Evolutionary conservation across 2,329 filamentous ascomycete genomes (phyloP).

Genomic region (Penicillium sp.): DNA sequence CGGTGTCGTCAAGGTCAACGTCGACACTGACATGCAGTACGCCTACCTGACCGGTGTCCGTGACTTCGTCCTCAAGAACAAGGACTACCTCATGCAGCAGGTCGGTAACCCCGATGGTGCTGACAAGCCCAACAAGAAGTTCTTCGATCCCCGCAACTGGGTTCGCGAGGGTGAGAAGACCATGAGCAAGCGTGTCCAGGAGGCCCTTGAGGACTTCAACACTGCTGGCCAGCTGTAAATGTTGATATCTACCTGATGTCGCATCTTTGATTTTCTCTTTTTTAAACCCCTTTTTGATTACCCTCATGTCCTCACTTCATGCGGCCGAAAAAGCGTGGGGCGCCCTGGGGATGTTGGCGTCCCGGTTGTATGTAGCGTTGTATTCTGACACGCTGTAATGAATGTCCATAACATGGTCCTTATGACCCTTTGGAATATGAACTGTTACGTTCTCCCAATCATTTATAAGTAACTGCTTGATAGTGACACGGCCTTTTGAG

Average conservation of each 20-base stretch:
- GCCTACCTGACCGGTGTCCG: slow-evolving; percentile 91
- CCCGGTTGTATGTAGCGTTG: slow-evolving; percentile 29
- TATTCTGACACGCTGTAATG: slow-evolving; percentile 28
- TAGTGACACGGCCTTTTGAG: too few species aligned
- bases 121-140: slow-evolving; percentile 99
- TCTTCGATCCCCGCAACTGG: slow-evolving; percentile 88
- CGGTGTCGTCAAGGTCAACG: slow-evolving; percentile 99
- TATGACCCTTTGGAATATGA: slow-evolving; percentile 14
- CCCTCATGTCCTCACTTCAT: slow-evolving; percentile 14
- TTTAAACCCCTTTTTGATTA: slow-evolving; percentile 10
- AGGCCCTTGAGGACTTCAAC: slow-evolving; percentile 91
- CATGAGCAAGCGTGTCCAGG: slow-evolving; percentile 77
- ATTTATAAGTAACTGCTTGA: too few species aligned
- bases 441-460: neutral
- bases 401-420: slow-evolving; percentile 20
- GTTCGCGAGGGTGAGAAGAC: slow-evolving; percentile 92
- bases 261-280: slow-evolving; percentile 7
- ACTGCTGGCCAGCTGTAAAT: slow-evolving; percentile 72
- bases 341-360: slow-evolving; percentile 23
- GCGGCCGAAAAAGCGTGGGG: slow-evolving; percentile 20
- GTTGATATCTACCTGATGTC: slow-evolving; percentile 6
- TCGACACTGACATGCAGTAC: slow-evolving; percentile 97
- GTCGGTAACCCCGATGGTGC: slow-evolving; percentile 94
- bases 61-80: slow-evolving; percentile 91
- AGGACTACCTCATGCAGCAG: slow-evolving; percentile 83